Base-by-base conservation (phyloP, 2,329 filamentous ascomycete genomes). In the Thelonectria blattea region DNA sequence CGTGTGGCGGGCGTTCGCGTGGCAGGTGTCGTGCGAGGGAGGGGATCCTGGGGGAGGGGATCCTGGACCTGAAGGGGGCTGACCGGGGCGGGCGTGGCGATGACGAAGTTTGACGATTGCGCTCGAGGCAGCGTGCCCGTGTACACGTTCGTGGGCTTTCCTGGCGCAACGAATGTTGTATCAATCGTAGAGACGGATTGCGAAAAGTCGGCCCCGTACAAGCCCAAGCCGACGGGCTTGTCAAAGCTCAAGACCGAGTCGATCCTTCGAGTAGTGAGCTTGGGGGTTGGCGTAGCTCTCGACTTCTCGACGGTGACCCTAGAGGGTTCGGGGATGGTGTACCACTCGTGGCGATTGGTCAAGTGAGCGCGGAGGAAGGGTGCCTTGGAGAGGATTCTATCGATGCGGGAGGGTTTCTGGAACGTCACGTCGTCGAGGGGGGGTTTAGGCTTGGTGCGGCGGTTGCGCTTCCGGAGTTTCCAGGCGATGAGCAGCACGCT, bases 331-430 rank as follows among this genome's bases (percentile, higher is more conserved):
- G 72, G 68, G 20, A 78, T 69, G 17, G 72, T 74, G 50, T 72
- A 68, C 76, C 75, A 78, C 54, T 68, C 65, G 11, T 37, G 27
- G n/a, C 68, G 68, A 22, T 73, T 72, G 2, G 72, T 71, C 17
- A 79, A 61, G 22, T 66, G 67, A 6, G 69, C 70, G 57, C 75
- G 71, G 17, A 80, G 60, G 50, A 78, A 76, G 1, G 79, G 75
- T 0, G 81, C 61, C 41, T 71, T 76, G 51, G 69, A 68, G 5
- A 72, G 60, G 6, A 77, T 24, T 3, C 70, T 62, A 15, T 66
- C 62, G 17, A 63, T 60, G 18, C 70, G 68, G 14, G 64, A 64
- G 9, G 68, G 69, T 30, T 66, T 66, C 17, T 62, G 52, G 27
- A 68, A 70, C 11, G 54, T 56, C 56, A 66, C 59, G 20, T 65